A percentile compares a stretch with the other conserved stretches of the same genome.
Evolutionary conservation across 2,329 filamentous ascomycete species (phyloP).

Genomic region (Beauveria brongniartii): DNA sequence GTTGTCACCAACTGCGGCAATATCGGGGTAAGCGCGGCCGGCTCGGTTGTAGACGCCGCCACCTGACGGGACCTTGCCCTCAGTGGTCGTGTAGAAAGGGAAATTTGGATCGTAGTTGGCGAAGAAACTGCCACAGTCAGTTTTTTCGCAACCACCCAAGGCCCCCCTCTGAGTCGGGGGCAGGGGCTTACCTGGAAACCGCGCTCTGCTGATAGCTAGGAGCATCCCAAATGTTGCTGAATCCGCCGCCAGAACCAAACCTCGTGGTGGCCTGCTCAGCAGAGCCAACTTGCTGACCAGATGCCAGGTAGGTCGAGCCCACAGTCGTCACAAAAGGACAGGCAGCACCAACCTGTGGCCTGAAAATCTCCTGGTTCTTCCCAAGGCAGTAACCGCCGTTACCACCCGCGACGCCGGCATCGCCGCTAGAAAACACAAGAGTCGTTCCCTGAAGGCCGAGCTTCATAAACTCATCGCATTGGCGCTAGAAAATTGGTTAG

Average conservation of each 20-base stretch:
- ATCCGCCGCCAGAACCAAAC: slow-evolving; percentile 23
- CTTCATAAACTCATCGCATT: slow-evolving; percentile 37
- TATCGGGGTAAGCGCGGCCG: slow-evolving; percentile 31
- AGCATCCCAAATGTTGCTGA: slow-evolving; percentile 35
- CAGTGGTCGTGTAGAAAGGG: slow-evolving; percentile 19
- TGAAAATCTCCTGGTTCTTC: slow-evolving; percentile 16
- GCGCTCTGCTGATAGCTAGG: slow-evolving; percentile 38
- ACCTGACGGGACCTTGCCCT: slow-evolving; percentile 27
- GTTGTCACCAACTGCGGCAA: slow-evolving; percentile 36
- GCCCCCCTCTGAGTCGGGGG: neutral
- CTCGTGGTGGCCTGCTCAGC: slow-evolving; percentile 35
- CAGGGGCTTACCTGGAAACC: slow-evolving; percentile 17
- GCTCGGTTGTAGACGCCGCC: slow-evolving; percentile 29
- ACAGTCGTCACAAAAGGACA: slow-evolving; percentile 40
- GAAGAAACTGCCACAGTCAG: slow-evolving; percentile 21
- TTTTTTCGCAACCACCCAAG: too few species aligned
- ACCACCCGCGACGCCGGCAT: slow-evolving; percentile 26
- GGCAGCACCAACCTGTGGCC: slow-evolving; percentile 28
- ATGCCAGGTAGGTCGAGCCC: slow-evolving; percentile 37
- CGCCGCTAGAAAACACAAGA: slow-evolving; percentile 32
- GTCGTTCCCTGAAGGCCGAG: slow-evolving; percentile 36
- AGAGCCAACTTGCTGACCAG: slow-evolving; percentile 31
- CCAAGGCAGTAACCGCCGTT: slow-evolving; percentile 12
- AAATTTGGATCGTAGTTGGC: slow-evolving; percentile 28
- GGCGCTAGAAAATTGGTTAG: slow-evolving; percentile 18